These are phyloP conservation scores for Clarireedia paspali DNA, from an alignment of 2,329 filamentous ascomycete species.

Conservation along the genomic window DNA sequence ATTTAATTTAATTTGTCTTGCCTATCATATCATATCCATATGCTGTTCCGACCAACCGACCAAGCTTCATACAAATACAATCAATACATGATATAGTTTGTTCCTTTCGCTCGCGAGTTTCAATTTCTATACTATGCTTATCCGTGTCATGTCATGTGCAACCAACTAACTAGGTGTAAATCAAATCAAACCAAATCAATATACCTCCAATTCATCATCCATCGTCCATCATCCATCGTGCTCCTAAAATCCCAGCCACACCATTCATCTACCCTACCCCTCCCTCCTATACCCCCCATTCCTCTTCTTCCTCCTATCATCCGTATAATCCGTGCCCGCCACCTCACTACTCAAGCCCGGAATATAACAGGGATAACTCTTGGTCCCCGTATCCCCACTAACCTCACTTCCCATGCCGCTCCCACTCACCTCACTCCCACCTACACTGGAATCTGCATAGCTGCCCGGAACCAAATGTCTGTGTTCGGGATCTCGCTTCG, in stretches of 20 bases:
- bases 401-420: constrained; percentile 16
- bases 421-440: constrained; percentile 15
- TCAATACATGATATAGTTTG: too few species aligned
- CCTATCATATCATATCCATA: too few species aligned
- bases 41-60: too few species aligned
- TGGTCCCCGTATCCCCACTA: constrained; percentile 27
- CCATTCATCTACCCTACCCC: not conserved
- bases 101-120: too few species aligned
- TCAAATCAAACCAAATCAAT: not conserved
- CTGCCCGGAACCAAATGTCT: constrained; percentile 1
- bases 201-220: not conserved
- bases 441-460: not conserved
- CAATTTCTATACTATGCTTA: too few species aligned
- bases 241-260: not conserved
- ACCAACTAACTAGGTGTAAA: not conserved
- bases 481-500: constrained; percentile 13
- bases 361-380: constrained; percentile 29
- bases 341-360: constrained; percentile 24
- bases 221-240: too few species aligned
- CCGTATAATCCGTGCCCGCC: constrained; percentile 22
- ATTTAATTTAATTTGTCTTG: too few species aligned
- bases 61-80: too few species aligned
- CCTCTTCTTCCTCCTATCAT: constrained; percentile 27
- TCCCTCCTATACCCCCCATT: constrained; percentile 11
- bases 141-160: too few species aligned